These are phyloP conservation scores for Aegilops speltoides DNA, from an alignment of 176 grass and related monocot genomes.

Conservation along the genomic window DNA sequence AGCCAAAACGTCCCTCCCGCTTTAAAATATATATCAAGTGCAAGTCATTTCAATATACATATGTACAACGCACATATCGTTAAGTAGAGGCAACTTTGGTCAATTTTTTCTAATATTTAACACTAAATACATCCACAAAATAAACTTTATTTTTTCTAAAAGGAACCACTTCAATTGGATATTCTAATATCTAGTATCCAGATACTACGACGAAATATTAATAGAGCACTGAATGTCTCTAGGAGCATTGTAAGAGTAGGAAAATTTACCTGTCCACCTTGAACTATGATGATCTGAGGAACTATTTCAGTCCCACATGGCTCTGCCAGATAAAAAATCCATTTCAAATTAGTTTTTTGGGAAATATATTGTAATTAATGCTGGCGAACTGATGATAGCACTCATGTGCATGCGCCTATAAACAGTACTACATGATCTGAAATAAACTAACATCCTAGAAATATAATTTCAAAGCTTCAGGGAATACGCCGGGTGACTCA, in stretches of 20 bases:
- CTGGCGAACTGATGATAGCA: background rate
- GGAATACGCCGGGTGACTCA: too few relatives aligned
- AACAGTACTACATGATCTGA: background rate
- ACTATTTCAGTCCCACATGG: conserved; percentile 48
- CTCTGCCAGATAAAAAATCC: conserved; percentile 33
- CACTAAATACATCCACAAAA: background rate
- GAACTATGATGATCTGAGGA: conserved; percentile 66
- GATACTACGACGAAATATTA: background rate
- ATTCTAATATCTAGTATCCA: background rate
- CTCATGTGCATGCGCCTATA: background rate
- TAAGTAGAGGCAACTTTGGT: background rate
- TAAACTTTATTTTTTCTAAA: background rate
- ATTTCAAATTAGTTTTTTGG: background rate
- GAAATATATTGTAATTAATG: background rate
- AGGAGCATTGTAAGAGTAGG: background rate
- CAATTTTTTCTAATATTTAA: background rate
- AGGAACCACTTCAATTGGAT: background rate
- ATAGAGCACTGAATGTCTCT: background rate
- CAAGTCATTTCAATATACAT: background rate
- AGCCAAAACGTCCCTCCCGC: too few relatives aligned
- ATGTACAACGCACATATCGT: background rate
- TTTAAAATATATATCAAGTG: background rate
- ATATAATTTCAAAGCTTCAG: background rate
- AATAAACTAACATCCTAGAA: background rate
- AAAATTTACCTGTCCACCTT: conserved; percentile 74